Percentiles rank a stretch among this genome's conserved stretches.
Evolutionary conservation across 2,329 filamentous ascomycete species (phyloP).

Genomic region (Colletotrichum musae): DNA sequence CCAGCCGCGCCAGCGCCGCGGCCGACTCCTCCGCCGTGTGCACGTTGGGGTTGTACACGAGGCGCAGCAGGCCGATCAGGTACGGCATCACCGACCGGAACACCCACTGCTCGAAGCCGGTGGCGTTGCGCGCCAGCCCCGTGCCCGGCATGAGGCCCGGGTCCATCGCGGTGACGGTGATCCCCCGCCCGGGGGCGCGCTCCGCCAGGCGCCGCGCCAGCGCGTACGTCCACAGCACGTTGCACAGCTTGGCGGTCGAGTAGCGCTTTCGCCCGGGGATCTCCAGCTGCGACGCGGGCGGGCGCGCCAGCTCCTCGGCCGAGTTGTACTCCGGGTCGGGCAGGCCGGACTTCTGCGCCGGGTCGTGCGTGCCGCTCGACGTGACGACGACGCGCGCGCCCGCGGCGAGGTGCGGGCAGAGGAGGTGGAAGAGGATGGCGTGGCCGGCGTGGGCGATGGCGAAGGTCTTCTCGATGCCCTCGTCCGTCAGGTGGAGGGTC

Average conservation of each 20-base stretch:
- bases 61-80: slow-evolving; percentile 53
- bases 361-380: slow-evolving; percentile 63
- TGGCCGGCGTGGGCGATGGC: slow-evolving; percentile 66
- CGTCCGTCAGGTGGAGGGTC: slow-evolving; percentile 50
- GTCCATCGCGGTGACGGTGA: slow-evolving; percentile 60
- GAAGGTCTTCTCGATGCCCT: slow-evolving; percentile 64
- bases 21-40: slow-evolving; percentile 57
- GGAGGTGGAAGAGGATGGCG: slow-evolving; percentile 63
- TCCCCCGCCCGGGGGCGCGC: slow-evolving; percentile 38
- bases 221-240: slow-evolving; percentile 64
- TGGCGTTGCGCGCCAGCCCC: slow-evolving; percentile 54
- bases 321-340: slow-evolving; percentile 59
- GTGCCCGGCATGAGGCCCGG: slow-evolving; percentile 66
- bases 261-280: slow-evolving; percentile 57
- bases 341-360: slow-evolving; percentile 53
- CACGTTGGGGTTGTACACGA: slow-evolving; percentile 52
- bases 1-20: slow-evolving; percentile 56
- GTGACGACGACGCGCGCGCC: slow-evolving; percentile 61
- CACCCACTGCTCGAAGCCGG: slow-evolving; percentile 48
- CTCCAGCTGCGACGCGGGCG: slow-evolving; percentile 46
- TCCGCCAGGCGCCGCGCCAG: slow-evolving; percentile 54
- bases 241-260: slow-evolving; percentile 60
- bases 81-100: slow-evolving; percentile 53
- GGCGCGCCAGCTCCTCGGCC: slow-evolving; percentile 61
- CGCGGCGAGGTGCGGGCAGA: slow-evolving; percentile 55